Evolutionary conservation across 257 asterid genomes (phyloP), one percentile per base, ranked within the genome.

Genomic region (Solanum chaucha): DNA sequence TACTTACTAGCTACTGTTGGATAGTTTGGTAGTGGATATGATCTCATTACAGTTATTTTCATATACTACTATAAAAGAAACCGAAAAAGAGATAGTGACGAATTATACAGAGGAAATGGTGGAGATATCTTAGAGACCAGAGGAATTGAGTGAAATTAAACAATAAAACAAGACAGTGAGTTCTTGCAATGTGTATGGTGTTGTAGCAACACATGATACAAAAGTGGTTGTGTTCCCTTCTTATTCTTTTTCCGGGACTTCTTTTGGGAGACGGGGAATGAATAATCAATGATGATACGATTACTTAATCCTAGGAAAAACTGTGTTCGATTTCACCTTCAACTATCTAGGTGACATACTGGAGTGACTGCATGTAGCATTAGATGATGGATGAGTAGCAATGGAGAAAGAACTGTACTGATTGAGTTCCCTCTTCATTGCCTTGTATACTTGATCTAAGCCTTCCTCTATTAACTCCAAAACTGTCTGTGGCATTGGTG

Each of bases 401-500:
- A 86, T 87, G 44, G 98, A 90, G 90, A 91, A 95, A 58, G 98
- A 94, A 86, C 96, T 93, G 34, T 84, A 89, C 78, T 94, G 95
- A 87, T 91, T 93, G 88, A 91, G 89, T 35, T 96, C 99, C 83
- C 98, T 91, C 91, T 92, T 96, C 99, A 95, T 95, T 35, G 98
- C 98, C 89, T 81, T 94, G 82, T 96, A 94, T 41, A 95, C 98
- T 59, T 93, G 92, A 65, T 95, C 98, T 68, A 96, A 86, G 6
- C 98, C 99, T 91, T 96, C 99, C 86, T 96, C 98, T 3, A 94
- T 91, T 85, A 96, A 86, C 92, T 96, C 98, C 87, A 92, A 51
- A 70, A 96, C 98, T 0, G 98, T 88, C 80, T 93, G 97, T 1
- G 99, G 99, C 96, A 94, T 95, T 68, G 95, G 95, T 36, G 99